Evolutionary conservation across 2,329 filamentous ascomycete species (phyloP), one percentile per base, ranked within the genome.

Genomic region (Epichloe sylvatica): DNA sequence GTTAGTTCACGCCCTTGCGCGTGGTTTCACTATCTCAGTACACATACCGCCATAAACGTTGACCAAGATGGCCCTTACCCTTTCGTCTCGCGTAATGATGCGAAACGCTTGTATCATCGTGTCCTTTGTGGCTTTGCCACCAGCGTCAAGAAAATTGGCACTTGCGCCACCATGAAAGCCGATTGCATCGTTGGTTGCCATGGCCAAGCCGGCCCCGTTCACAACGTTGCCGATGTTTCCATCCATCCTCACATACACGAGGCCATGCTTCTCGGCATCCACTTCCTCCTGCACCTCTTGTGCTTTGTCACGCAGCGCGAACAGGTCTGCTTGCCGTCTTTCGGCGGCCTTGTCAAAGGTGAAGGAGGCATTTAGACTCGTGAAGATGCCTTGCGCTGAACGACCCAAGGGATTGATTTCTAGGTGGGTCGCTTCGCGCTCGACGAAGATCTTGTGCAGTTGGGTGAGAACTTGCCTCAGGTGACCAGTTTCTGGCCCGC

Each of bases 121-220:
- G 55, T 84, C 80, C 33, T 78, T 78, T 0, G 88, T 95, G 0
- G 89, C 89, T 64, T 94, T 92, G 36, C 89, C 89, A 30, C 90
- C 89, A 0, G 86, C 94, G 63, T 95, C 89, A 49, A 95, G 74
- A 63, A 95, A 94, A 59, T 95, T 95, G 11, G 86, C 80, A 23
- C 83, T 83, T 35, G 72, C 67, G 2, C 86, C 86, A 8, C 82
- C 82, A 49, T 79, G 77, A 12, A 79, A 68, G 2, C 76, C 72
- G 2, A 95, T 77, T 0, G 85, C 84, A 62, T 95, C 89, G 52
- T 90, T 81, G 0, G 88, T 94, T 62, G 92, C 92, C 85, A 95
- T 92, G 0, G 88, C 88, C 1, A 95, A 75, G 0, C 89, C 89
- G 0, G 90, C 89, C 41, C 89, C 88, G 60, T 95, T 95, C 55